Evolutionary conservation across 176 grass and related monocot genomes (phyloP), one percentile per base, ranked within the genome.

Genomic region (Coix lacrymajobi): DNA sequence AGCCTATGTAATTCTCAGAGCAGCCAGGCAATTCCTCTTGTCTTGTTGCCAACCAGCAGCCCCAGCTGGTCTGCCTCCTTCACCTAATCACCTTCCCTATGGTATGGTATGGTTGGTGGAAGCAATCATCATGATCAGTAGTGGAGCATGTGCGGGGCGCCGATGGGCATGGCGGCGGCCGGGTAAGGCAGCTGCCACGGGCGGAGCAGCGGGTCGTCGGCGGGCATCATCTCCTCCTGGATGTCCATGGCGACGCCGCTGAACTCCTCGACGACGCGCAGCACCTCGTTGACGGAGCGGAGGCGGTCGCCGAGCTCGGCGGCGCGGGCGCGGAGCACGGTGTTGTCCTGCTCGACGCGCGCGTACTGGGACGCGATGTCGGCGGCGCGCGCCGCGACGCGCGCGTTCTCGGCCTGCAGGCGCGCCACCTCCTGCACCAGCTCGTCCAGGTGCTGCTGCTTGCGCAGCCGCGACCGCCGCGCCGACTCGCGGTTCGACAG

Each of bases 401-500:
- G 88, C n/a, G 78, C 81, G 64, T 98, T 98, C 36, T 93, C 96
- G 16, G 84, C 84, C 81, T 84, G 90, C 64, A 98, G 90, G 8
- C 72, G 86, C 57, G 92, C 88, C 75, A 38, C 92, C 82, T 93
- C 88, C 87, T 85, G 81, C 54, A 88, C 84, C 67, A 98, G 84
- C 75, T 98, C 96, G 56, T 95, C 92, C 45, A 95, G 69, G 76
- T 93, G 96, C 85, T 93, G 92, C 81, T 98, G 92, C 92, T 98
- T 98, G 79, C 92, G 88, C 84, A 89, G 86, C 80, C 96, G 69
- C 64, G 96, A 98, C 78, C 96, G 76, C 84, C 92, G 77, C 37
- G 96, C 96, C 28, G 96, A 98, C 79, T 98, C 96, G 32, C 96
- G 75, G 90, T 98, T 98, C 40, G 92, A 98, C 81, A 98, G 85